Evolutionary conservation across 495 filamentous ascomycete species (phyloP), one percentile per base, ranked within the genome.

Genomic region (Jackrogersella multiformis): DNA sequence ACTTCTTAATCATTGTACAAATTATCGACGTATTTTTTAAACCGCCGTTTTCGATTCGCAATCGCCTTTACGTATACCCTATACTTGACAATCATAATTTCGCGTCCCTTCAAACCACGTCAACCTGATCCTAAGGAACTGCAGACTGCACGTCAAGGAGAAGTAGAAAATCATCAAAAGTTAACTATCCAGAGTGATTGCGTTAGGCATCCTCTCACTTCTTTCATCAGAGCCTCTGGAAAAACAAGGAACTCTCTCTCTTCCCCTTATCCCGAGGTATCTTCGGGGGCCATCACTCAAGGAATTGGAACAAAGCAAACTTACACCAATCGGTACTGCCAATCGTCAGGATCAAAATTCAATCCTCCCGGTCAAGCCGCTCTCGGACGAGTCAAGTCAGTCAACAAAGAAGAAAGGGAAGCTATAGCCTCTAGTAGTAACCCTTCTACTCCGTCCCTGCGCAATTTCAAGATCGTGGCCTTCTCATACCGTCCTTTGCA

Each of bases 41-140:
- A n/a, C n/a, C 39, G 30, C 55, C 59, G 23, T 64, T 69, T 69
- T 68, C 70, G 58, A 63, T 68, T 69, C 61, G 62, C 56, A n/a
- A 61, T 64, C 61, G 45, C 64, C 46, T 54, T 61, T 64, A 61
- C 66, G 52, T 68, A 69, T 60, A 61, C 53, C 66, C 30, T 61
- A 62, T 57, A 65, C 49, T 58, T 56, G 45, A 57, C 53, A 30
- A 69, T 15, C 51, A 66, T 72, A 72, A 69, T 72, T 57, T 69
- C 54, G 64, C 61, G 67, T 65, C 61, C 61, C 28, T 28, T 21
- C 67, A 39, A 55, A 64, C 57, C 53, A 56, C 64, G 59, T 56
- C 56, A 46, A 66, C 55, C 55, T 49, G 53, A 58, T 65, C 34
- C 20, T 41, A 52, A 56, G 61, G 46, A 65, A 61, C 44, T 61